These are phyloP conservation scores for Flaveria sonorensis DNA, from an alignment of 129 eudicot species.

Conservation along the genomic window DNA sequence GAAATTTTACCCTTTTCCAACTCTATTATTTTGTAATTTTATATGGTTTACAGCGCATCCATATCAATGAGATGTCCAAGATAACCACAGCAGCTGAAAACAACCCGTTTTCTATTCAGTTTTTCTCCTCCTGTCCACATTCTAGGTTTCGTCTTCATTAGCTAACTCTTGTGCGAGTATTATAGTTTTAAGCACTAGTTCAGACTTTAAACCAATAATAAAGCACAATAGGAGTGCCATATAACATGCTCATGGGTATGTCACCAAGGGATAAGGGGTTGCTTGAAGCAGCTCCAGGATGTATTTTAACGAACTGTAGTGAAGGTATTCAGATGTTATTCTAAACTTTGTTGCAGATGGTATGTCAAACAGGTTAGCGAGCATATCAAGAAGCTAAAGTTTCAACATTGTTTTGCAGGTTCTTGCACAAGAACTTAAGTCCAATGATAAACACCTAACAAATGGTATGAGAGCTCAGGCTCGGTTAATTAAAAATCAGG, in stretches of 20 bases:
- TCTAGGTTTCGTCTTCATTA: neutral
- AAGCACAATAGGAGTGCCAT: neutral
- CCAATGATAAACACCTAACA: too few species aligned
- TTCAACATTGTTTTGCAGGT: too few species aligned
- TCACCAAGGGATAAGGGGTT: neutral
- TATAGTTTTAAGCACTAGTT: constrained; percentile 12
- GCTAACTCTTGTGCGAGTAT: neutral
- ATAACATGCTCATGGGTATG: neutral
- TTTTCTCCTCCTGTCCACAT: too few species aligned
- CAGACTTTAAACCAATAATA: neutral
- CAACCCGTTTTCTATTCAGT: neutral
- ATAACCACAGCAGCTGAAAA: constrained; percentile 18
- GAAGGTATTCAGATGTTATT: neutral
- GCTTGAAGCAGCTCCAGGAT: neutral
- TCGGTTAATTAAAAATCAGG: too few species aligned
- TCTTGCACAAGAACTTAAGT: too few species aligned
- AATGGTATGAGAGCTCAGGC: too few species aligned
- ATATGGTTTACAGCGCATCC: neutral
- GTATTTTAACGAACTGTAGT: neutral
- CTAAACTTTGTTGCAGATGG: constrained; percentile 4
- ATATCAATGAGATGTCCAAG: neutral
- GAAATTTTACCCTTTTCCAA: neutral
- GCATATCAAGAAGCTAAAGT: too few species aligned
- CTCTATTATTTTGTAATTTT: neutral
- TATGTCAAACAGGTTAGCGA: too few species aligned